Base-by-base conservation (phyloP, 352 stramenopile species). In the Phytophthora ramorum region DNA sequence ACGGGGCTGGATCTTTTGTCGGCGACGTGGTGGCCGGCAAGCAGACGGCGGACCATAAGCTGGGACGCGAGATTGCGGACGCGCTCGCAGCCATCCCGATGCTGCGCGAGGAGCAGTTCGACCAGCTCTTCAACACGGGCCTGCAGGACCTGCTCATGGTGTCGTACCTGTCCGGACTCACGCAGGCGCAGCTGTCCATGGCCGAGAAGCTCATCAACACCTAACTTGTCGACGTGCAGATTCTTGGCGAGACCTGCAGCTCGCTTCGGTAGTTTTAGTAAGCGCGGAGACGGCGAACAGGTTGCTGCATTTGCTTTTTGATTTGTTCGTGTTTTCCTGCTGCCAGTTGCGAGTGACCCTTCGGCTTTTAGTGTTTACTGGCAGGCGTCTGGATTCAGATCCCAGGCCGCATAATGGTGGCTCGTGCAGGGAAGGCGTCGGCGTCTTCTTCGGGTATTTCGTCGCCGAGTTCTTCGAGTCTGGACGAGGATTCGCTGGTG, bases 111-210 rank as follows among this genome's bases (percentile, higher is more conserved):
- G 96, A 98, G 66, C 89, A 97, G 63, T 99, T 99, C 75, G 96
- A 98, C 80, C 96, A 97, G 63, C 91, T 99, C 53, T 98, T 99
- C 78, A 96, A 96, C 76, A 95, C 93, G 69, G 97, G 97, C 17
- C 76, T 99, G 69, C 97, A 99, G 83, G 97, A 99, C 81, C 86
- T 99, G 55, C 87, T 99, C 62, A 99, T 99, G 97, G 96, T 99
- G 20, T 98, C 93, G 58, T 99, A 99, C 81, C 90, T 99, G 67
- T 97, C 92, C 57, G 97, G 97, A 58, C 87, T 99, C 64, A 99
- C 97, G 49, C 91, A 98, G 83, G 98, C 97, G 60, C 97, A 99
- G 83, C 81, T 99, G 43, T 95, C 90, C 35, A 98, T 99, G 89
- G 94, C 96, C 30, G 97, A 99, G 79, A 99, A 99, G 83, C 85